These are phyloP conservation scores for Teunomyces tritomae DNA, from an alignment of 805 yeast species.

Conservation along the genomic window DNA sequence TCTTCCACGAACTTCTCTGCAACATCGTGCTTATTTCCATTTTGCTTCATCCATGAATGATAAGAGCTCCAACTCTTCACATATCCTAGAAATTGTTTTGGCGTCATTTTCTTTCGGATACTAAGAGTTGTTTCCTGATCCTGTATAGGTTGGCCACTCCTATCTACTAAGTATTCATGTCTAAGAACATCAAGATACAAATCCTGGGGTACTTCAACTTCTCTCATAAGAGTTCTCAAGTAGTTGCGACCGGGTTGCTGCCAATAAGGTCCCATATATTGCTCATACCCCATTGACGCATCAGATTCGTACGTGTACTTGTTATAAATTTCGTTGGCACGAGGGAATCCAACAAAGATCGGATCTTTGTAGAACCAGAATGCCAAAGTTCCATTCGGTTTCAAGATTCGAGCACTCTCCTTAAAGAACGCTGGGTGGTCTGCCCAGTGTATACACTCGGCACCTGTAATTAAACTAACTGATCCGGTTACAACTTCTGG, in stretches of 20 bases:
- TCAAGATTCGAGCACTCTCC: slow-evolving; percentile 49
- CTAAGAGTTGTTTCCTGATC: slow-evolving; percentile 18
- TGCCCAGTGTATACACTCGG: slow-evolving; percentile 88
- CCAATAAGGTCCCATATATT: slow-evolving; percentile 49
- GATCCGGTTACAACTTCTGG: slow-evolving; percentile 18
- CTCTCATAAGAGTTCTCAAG: slow-evolving; percentile 35
- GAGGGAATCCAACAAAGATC: slow-evolving; percentile 48
- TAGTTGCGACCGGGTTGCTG: slow-evolving; percentile 47
- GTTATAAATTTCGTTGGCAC: slow-evolving; percentile 52
- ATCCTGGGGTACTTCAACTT: slow-evolving; percentile 32
- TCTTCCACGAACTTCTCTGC: slow-evolving; percentile 47
- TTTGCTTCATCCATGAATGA: slow-evolving; percentile 35
- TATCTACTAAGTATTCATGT: slow-evolving; percentile 17
- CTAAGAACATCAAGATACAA: slow-evolving; percentile 23
- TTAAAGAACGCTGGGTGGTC: slow-evolving; percentile 52
- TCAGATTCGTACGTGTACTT: slow-evolving; percentile 47
- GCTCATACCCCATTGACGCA: slow-evolving; percentile 22
- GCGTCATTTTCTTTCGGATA: slow-evolving; percentile 18
- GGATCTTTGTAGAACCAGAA: slow-evolving; percentile 79
- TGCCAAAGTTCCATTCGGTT: slow-evolving; percentile 61
- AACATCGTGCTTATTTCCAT: slow-evolving; percentile 40
- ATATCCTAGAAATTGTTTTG: slow-evolving; percentile 22
- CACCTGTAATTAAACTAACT: slow-evolving; percentile 71
- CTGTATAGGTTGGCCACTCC: slow-evolving; percentile 16
- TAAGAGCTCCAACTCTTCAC: slow-evolving; percentile 40